These are phyloP conservation scores for Xylariaceae sp. DNA, from an alignment of 2,329 filamentous ascomycete species.

Conservation along the genomic window DNA sequence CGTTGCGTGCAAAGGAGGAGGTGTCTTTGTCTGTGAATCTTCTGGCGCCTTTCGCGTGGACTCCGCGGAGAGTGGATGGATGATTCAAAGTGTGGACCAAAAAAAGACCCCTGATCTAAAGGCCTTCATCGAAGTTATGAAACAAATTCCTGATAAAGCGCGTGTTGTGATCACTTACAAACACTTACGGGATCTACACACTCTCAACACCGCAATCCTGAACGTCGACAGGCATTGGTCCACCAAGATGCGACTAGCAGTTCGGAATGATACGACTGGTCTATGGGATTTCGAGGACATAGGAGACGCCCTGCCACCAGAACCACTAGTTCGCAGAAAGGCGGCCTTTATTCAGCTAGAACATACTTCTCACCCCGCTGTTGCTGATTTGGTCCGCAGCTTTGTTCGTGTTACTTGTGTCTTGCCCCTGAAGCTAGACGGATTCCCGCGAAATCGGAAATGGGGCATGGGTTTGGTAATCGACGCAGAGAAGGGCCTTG, in stretches of 20 bases:
- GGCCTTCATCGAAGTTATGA: conserved; percentile 90
- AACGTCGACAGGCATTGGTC: conserved; percentile 96
- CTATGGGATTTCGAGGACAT: conserved; percentile 95
- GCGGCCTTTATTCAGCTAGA: conserved; percentile 93
- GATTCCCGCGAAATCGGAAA: conserved; percentile 93
- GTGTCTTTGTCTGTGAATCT: conserved; percentile 91
- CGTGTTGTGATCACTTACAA: conserved; percentile 95
- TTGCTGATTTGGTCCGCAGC: conserved; percentile 91
- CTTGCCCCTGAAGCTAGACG: conserved; percentile 95
- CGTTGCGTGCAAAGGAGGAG: conserved; percentile 78
- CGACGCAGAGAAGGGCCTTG: conserved; percentile 92
- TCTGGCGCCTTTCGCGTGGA: conserved; percentile 95
- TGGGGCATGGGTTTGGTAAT: conserved; percentile 97
- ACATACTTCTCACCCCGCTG: conserved; percentile 84
- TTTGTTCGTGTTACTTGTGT: conserved; percentile 93
- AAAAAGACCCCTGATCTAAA: conserved; percentile 87
- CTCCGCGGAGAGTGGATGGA: conserved; percentile 87
- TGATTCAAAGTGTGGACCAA: conserved; percentile 91
- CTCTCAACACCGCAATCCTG: conserved; percentile 88
- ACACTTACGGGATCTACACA: conserved; percentile 93
- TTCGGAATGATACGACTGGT: conserved; percentile 87
- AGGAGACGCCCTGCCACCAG: conserved; percentile 77
- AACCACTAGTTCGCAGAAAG: conserved; percentile 73
- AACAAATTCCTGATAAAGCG: conserved; percentile 78
- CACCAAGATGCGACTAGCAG: conserved; percentile 89